Conservation (phyloP, 169 alveolate species). For the Babesia sp. region DNA sequence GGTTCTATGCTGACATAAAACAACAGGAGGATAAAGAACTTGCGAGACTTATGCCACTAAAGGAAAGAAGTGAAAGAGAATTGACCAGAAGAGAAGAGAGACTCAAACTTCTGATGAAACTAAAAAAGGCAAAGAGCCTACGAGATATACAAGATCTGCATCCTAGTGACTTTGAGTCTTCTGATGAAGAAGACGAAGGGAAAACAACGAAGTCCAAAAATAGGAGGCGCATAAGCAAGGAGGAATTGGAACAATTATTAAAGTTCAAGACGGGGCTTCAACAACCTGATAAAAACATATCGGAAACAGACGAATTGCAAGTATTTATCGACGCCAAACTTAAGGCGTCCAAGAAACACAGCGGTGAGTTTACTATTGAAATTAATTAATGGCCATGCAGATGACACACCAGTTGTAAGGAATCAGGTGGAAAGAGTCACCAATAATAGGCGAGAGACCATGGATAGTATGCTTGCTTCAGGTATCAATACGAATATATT, state of each 20-base stretch:
- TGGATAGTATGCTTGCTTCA: conserved; percentile 22
- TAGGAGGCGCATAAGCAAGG: conserved; percentile 25
- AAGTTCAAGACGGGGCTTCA: conserved; percentile 13
- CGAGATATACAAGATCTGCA: conserved; percentile 39
- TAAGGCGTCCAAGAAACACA: not conserved
- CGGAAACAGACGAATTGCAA: conserved; percentile 43
- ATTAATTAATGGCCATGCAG: not conserved
- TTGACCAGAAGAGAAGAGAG: conserved; percentile 60
- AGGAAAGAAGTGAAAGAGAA: conserved; percentile 59
- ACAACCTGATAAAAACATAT: not conserved
- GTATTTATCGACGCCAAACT: conserved; percentile 44
- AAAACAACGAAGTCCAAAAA: not conserved
- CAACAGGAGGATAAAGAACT: conserved; percentile 51
- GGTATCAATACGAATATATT: conserved; percentile 1
- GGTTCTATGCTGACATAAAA: conserved; percentile 57
- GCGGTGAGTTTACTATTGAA: not conserved
- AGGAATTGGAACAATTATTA: conserved; percentile 32
- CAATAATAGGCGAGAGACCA: not conserved
- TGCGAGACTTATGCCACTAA: conserved; percentile 57
- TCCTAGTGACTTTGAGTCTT: conserved; percentile 65
- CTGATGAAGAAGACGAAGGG: conserved; percentile 46
- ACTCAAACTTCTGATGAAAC: conserved; percentile 48
- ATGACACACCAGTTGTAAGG: not conserved
- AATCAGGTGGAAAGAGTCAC: conserved; percentile 12
- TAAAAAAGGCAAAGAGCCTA: conserved; percentile 33